These are phyloP conservation scores for Debaryomyces fabryi DNA, from an alignment of 1,139 yeast genomes.

Conservation along the genomic window DNA sequence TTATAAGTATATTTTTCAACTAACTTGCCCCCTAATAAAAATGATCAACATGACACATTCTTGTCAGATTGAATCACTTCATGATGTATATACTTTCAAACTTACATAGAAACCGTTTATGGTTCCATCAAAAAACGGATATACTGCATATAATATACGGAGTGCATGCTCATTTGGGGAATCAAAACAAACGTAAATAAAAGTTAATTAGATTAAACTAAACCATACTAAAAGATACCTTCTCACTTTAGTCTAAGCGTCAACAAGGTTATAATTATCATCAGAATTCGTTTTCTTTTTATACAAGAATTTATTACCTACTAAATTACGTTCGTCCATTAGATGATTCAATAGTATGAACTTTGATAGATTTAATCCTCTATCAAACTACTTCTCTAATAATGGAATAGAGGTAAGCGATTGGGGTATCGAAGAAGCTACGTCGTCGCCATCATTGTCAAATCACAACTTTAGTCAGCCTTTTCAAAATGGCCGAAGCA, in stretches of 20 bases:
- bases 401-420: slow-evolving; percentile 28
- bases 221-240: not conserved
- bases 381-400: slow-evolving; percentile 22
- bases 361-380: slow-evolving; percentile 35
- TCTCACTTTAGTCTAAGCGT: not conserved
- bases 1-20: no score
- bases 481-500: slow-evolving; percentile 9
- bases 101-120: not conserved
- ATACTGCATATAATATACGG: slow-evolving; percentile 1
- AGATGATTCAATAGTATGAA: slow-evolving; percentile 25
- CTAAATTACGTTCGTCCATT: not conserved
- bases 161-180: slow-evolving; percentile 5
- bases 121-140: not conserved
- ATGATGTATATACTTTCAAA: not conserved
- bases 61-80: not conserved
- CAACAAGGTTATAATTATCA: not conserved
- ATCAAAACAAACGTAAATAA: slow-evolving; percentile 7
- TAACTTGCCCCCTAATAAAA: no score
- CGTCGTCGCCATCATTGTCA: slow-evolving; percentile 21
- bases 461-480: slow-evolving; percentile 12
- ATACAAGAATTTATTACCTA: not conserved
- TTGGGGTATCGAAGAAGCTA: slow-evolving; percentile 46
- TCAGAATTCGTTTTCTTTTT: not conserved
- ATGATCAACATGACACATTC: no score
- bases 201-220: not conserved